These are phyloP conservation scores for Clitopilus passeckerianus DNA, from an alignment of 768 basidiomycete genomes.

Conservation along the genomic window DNA sequence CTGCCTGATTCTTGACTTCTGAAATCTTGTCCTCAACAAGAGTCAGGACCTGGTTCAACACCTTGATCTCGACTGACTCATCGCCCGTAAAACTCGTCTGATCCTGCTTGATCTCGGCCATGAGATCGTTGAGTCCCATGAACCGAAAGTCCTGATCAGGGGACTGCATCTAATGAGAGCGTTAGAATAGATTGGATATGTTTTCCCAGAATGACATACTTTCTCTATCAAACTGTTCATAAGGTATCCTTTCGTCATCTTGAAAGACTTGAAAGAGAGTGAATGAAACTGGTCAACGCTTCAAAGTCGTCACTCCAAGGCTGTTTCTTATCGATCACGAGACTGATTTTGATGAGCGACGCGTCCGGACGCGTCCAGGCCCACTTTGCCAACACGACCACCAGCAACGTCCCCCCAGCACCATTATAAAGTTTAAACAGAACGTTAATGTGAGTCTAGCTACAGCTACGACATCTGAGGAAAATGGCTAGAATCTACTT, in stretches of 20 bases:
- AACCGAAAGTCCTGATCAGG: conserved; percentile 90
- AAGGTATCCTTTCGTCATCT: conserved; percentile 81
- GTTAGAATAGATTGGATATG: neutral
- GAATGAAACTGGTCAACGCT: neutral
- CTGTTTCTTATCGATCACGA: neutral
- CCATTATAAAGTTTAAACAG: too few species aligned
- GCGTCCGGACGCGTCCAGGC: neutral
- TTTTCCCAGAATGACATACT: conserved; percentile 26
- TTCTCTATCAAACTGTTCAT: conserved; percentile 86
- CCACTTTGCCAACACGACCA: too few species aligned
- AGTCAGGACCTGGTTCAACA: conserved; percentile 77
- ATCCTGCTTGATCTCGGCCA: conserved; percentile 83
- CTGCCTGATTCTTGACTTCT: conserved; percentile 97
- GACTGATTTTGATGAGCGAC: neutral
- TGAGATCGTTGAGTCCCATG: conserved; percentile 95
- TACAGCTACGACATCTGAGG: too few species aligned
- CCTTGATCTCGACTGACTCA: conserved; percentile 79
- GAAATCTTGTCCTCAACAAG: conserved; percentile 94
- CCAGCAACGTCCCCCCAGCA: too few species aligned
- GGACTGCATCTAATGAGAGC: conserved; percentile 68
- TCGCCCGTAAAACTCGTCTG: conserved; percentile 74
- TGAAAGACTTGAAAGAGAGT: conserved; percentile 13
- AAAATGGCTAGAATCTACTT: too few species aligned
- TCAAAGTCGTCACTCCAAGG: neutral
- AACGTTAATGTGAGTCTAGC: too few species aligned